Percentiles rank a stretch among this genome's conserved stretches.
phyloP scores from a whole-genome alignment of 164 flowering plant genomes.

The Vitis labrusca region DNA sequence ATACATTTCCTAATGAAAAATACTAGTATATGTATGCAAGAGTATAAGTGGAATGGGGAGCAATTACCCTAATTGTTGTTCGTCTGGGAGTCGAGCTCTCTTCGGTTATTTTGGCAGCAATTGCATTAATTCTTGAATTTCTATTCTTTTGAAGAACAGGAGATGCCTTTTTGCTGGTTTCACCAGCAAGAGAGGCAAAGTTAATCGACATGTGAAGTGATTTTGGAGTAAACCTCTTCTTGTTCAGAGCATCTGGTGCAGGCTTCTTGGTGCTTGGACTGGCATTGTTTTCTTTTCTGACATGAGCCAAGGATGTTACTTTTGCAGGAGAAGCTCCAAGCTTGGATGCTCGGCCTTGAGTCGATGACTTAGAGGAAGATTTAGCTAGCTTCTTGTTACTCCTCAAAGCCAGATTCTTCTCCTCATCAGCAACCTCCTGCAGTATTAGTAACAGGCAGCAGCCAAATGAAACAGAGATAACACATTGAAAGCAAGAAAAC shows the following conservation, averaged over 20 bases:
- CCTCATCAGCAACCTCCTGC: constrained; percentile 36
- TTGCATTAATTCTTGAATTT: constrained; percentile 22
- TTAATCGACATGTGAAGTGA: constrained; percentile 70
- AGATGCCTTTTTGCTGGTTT: constrained; percentile 30
- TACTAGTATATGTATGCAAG: background rate
- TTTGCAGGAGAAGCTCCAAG: constrained; percentile 27
- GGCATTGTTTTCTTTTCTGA: constrained; percentile 26
- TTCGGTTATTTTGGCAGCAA: constrained; percentile 27
- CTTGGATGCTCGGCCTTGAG: constrained; percentile 31
- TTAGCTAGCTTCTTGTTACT: constrained; percentile 24
- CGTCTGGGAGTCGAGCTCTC: constrained; percentile 21
- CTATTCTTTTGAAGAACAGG: constrained; percentile 24
- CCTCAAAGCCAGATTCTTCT: constrained; percentile 15
- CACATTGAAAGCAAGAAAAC: background rate
- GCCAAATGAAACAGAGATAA: background rate
- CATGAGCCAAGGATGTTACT: constrained; percentile 19
- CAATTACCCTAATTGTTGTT: constrained; percentile 32
- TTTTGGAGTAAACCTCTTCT: constrained; percentile 35
- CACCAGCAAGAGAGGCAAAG: constrained; percentile 30
- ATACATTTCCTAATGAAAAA: background rate
- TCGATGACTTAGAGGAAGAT: constrained; percentile 30
- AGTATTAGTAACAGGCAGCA: background rate
- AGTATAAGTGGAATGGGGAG: background rate
- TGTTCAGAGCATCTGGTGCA: constrained; percentile 18
- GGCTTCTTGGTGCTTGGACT: constrained; percentile 27